Conservation (phyloP, 192 early-diverging fungal species). For the Coemansia reversa region DNA sequence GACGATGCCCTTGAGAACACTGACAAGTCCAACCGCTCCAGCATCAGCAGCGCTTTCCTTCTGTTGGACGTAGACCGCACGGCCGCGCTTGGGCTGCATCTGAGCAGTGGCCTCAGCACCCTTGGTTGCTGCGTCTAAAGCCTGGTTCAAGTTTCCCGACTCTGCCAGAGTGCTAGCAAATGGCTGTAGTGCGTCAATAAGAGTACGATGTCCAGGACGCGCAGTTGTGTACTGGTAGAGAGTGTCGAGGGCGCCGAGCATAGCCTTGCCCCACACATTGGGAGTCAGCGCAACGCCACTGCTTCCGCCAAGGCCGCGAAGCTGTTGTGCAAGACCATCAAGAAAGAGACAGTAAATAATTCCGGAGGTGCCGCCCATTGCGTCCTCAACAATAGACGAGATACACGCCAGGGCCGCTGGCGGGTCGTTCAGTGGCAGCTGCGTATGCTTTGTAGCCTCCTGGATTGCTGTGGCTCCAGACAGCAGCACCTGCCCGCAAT, state of each 20-base stretch:
- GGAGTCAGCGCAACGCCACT: slow-evolving; percentile 28
- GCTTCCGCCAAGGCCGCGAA: slow-evolving; percentile 27
- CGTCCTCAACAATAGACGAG: slow-evolving; percentile 66
- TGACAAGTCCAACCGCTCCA: slow-evolving; percentile 62
- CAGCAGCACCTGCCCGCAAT: slow-evolving; percentile 74
- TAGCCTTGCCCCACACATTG: slow-evolving; percentile 54
- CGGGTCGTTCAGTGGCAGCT: slow-evolving; percentile 56
- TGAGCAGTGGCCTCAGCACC: slow-evolving; percentile 58
- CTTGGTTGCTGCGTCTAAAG: slow-evolving; percentile 54
- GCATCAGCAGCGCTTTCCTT: slow-evolving; percentile 56
- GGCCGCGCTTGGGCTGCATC: slow-evolving; percentile 64
- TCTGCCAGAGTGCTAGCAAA: slow-evolving; percentile 57
- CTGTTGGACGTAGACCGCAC: slow-evolving; percentile 63
- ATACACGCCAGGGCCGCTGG: slow-evolving; percentile 59
- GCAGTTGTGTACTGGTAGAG: slow-evolving; percentile 68
- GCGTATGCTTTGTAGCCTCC: slow-evolving; percentile 43
- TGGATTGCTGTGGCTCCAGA: slow-evolving; percentile 65
- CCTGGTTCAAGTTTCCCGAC: slow-evolving; percentile 44
- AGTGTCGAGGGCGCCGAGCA: slow-evolving; percentile 59
- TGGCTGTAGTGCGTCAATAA: slow-evolving; percentile 70
- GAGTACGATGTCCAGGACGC: slow-evolving; percentile 69
- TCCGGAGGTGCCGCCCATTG: slow-evolving; percentile 78
- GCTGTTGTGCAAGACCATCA: slow-evolving; percentile 59
- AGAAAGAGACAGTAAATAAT: slow-evolving; percentile 78
- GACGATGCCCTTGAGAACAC: slow-evolving; percentile 57